A percentile compares a stretch with the other conserved stretches of the same genome.
These are phyloP conservation scores for Penicillium glabrum DNA, from an alignment of 2,329 filamentous ascomycete species.

Conservation along the genomic window DNA sequence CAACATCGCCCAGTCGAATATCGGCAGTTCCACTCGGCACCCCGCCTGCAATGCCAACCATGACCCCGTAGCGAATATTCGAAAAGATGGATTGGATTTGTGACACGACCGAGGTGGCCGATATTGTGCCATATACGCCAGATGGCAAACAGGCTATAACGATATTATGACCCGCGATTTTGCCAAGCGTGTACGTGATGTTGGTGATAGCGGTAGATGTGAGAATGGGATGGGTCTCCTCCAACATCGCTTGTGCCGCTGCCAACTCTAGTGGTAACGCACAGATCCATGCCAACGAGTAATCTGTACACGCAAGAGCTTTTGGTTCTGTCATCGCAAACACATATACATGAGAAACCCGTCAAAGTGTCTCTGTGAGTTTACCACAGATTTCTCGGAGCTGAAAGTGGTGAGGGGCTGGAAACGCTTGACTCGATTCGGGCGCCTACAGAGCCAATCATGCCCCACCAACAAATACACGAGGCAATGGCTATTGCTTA, in stretches of 20 bases:
- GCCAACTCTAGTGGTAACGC: not conserved
- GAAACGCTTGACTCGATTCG: not conserved
- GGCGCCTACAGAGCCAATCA: not conserved
- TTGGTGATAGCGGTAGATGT: not conserved
- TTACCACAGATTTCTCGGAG: not conserved
- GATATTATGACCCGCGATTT: slow-evolving; percentile 25
- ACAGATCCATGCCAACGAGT: slow-evolving; percentile 2
- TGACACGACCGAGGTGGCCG: not conserved
- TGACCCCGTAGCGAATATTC: slow-evolving; percentile 15
- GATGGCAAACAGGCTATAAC: slow-evolving; percentile 22
- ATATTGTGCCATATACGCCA: slow-evolving; percentile 17
- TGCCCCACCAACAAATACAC: not conserved
- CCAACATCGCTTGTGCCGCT: not conserved
- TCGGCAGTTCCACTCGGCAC: slow-evolving; percentile 11
- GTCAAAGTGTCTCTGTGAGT: too few relatives aligned
- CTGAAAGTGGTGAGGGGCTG: not conserved
- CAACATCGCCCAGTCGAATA: slow-evolving; percentile 26
- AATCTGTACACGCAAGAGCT: not conserved
- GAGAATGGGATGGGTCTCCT: not conserved
- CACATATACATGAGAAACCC: too few relatives aligned
- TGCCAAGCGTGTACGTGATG: slow-evolving; percentile 25
- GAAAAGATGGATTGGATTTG: slow-evolving; percentile 13
- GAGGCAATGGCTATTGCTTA: not conserved
- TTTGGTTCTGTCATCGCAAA: not conserved
- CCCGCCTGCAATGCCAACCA: slow-evolving; percentile 24